A percentile compares a stretch with the other conserved stretches of the same genome.
These are phyloP conservation scores for Nigrospora oryzae DNA, from an alignment of 2,329 filamentous ascomycete species.

Conservation along the genomic window DNA sequence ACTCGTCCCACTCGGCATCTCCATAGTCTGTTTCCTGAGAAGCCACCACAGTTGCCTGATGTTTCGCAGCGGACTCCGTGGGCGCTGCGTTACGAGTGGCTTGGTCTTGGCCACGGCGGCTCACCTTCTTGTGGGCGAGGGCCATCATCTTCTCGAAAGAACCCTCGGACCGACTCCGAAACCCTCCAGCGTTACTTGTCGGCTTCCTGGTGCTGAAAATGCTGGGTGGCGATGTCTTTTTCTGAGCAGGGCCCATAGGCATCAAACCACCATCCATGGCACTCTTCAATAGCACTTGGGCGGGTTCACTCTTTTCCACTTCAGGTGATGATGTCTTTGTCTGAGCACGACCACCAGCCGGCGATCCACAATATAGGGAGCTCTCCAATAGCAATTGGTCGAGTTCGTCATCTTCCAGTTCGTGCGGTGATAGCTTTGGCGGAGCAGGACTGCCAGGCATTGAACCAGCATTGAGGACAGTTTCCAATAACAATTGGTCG, in stretches of 20 bases:
- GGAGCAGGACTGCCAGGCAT: too few species aligned
- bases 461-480: background rate
- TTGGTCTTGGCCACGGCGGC: background rate
- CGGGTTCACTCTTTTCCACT: background rate
- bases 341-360: background rate
- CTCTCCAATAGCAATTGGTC: background rate
- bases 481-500: background rate
- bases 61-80: background rate
- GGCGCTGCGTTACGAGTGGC: background rate
- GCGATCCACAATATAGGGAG: background rate
- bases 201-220: background rate
- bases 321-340: background rate
- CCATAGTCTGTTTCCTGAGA: constrained; percentile 22
- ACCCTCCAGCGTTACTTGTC: constrained; percentile 1
- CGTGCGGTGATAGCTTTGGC: constrained; percentile 2
- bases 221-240: constrained; percentile 1
- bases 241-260: background rate
- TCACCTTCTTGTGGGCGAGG: constrained; percentile 1
- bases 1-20: constrained; percentile 11
- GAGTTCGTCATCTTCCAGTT: constrained; percentile 1
- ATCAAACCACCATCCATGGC: background rate
- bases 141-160: constrained; percentile 13
- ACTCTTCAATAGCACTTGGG: background rate
- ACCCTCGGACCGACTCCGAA: constrained; percentile 5
- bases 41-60: constrained; percentile 3